Evolutionary conservation across 2,329 filamentous ascomycete genomes (phyloP), one percentile per base, ranked within the genome.

Genomic region (Helicocarpus griseus): DNA sequence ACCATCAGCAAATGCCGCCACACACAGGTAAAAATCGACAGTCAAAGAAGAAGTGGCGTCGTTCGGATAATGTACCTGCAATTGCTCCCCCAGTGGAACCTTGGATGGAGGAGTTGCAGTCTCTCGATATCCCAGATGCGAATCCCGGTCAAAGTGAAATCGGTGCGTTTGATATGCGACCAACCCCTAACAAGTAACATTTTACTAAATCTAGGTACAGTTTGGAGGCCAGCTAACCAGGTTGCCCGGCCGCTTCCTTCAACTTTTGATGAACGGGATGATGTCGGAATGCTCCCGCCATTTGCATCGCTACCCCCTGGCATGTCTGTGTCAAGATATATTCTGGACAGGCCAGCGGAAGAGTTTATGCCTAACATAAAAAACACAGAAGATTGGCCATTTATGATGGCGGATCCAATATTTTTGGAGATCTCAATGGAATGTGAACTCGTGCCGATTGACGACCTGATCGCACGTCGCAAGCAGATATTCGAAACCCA

Each of bases 321-420:
- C 13, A 69, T 71, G 46, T 75, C 72, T 35, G 69, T 76, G 3
- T 79, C 76, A 1, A 69, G 73, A 48, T 78, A 78, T 54, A 73
- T 76, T 56, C 69, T 65, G 4, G 55, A 64, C 3, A 65, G 70
- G 11, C 71, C 70, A 51, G 64, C 67, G 1, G 67, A 74, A 17
- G 70, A 76, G 53, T 69, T 70, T 14, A 65, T 70, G 50, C 58
- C 73, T 33, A 71, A 74, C 54, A 70, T 79, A 14, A 65, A 73
- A 50, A 69, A 77, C 53, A 77, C 73, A 0, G 69, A 73, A 35
- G 65, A 70, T 21, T 79, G 77, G 77, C 59, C 71, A 2, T 64
- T 67, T n/a, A 66, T 77, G 48, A 73, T 72, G 57, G 63, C 73
- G 49, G 76, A 78, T 52, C 70, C 75, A 1, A 71, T 76, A 14